Percentiles rank a stretch among this genome's conserved stretches.
Conservation (phyloP, 352 stramenopile species). For the Phytophthora sansomeana region DNA sequence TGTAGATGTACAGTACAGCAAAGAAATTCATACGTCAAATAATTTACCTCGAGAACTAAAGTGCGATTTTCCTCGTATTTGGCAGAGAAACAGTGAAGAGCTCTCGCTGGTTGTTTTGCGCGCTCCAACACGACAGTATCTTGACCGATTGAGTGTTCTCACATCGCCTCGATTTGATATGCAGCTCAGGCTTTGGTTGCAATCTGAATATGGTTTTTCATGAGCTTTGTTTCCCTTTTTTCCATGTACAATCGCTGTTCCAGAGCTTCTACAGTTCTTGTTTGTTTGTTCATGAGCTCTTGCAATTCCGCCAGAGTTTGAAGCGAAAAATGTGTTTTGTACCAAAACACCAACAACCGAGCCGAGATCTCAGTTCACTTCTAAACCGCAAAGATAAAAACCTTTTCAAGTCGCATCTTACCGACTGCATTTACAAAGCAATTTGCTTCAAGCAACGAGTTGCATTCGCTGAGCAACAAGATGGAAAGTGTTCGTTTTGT, state of each 20-base stretch:
- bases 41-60: slow-evolving; percentile 69
- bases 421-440: no score
- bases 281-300: slow-evolving; percentile 65
- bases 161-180: slow-evolving; percentile 14
- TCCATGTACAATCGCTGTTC: slow-evolving; percentile 71
- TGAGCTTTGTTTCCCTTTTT: slow-evolving; percentile 53
- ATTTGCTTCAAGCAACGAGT: no score
- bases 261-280: slow-evolving; percentile 53
- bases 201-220: slow-evolving; percentile 56
- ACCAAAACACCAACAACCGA: slow-evolving; percentile 71
- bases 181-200: not conserved
- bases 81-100: slow-evolving; percentile 77
- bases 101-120: slow-evolving; percentile 53
- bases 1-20: no score
- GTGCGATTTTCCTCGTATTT: slow-evolving; percentile 78
- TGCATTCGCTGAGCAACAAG: no score
- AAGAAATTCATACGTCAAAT: not conserved
- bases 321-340: slow-evolving; percentile 74
- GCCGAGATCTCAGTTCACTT: no score
- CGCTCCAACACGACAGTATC: slow-evolving; percentile 71
- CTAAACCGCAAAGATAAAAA: no score
- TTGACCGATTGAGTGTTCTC: slow-evolving; percentile 46
- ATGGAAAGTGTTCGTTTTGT: not conserved
- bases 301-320: slow-evolving; percentile 68
- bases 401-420: no score